Evolutionary conservation across 495 filamentous ascomycete genomes (phyloP).

Genomic region (Podospora pseudoanserina): DNA sequence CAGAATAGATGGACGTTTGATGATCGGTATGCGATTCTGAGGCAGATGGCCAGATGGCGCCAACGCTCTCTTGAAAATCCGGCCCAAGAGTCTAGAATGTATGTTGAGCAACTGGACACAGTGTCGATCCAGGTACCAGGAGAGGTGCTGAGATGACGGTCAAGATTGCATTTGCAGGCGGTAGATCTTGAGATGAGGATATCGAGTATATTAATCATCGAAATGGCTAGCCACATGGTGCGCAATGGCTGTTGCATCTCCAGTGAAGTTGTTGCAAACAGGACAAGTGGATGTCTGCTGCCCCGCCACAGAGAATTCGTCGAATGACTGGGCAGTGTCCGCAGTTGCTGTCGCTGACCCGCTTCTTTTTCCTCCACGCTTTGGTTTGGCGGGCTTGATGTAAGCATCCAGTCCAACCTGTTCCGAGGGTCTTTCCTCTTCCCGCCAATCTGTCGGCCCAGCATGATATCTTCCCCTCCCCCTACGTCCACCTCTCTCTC

Average conservation of each 20-base stretch:
- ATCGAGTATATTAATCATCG: slow-evolving; percentile 17
- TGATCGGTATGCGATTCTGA: too few species aligned
- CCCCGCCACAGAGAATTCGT: slow-evolving; percentile 10
- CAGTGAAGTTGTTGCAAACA: slow-evolving; percentile 56
- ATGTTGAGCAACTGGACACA: too few species aligned
- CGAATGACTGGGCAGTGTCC: background rate
- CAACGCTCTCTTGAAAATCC: too few species aligned
- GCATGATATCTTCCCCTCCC: background rate
- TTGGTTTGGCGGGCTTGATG: slow-evolving; percentile 40
- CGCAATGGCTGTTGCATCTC: slow-evolving; percentile 55
- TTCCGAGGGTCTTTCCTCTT: background rate
- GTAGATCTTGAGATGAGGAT: background rate
- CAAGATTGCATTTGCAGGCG: too few species aligned
- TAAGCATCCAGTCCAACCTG: slow-evolving; percentile 41
- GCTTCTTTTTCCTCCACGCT: slow-evolving; percentile 26
- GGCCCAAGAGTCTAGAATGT: too few species aligned
- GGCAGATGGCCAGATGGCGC: too few species aligned
- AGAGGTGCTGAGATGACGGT: too few species aligned
- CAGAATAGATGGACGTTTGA: too few species aligned
- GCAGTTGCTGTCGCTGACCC: slow-evolving; percentile 11
- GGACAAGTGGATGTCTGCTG: slow-evolving; percentile 46
- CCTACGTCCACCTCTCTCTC: slow-evolving; percentile 5
- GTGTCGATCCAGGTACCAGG: too few species aligned
- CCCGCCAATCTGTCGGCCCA: background rate
- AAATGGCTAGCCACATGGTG: slow-evolving; percentile 59